Evolutionary conservation across 73 alveolate species (phyloP), one percentile per base, ranked within the genome.

Genomic region (Paramecium sonneborni): DNA sequence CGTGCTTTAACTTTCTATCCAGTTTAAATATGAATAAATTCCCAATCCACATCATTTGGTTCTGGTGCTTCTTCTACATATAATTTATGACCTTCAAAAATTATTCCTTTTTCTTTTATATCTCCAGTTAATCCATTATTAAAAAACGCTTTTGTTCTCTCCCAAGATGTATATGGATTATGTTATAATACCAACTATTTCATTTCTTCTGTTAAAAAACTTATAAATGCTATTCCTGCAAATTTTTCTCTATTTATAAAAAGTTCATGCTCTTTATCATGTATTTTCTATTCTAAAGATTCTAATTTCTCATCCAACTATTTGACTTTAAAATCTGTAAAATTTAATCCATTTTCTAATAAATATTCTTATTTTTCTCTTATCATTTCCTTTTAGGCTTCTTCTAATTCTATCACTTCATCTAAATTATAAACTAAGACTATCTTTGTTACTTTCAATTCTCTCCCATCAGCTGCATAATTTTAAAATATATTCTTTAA

Each of bases 1-100:
- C 94, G 70, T 56, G 87, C 89, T 34, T 88, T 70, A 0, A 88
- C 74, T 44, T 88, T 88, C 30, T 67, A 57, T 18, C 74, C 91
- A 6, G 94, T 88, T 41, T 67, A 48, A n/a, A 88, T 82, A 70
- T 88, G 94, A 3, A 82, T 82, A 37, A 88, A 88, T 26, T 88
- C 94, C 94, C 94, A 88, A 88, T 88, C 94, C 7, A 88, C 94
- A 24, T 88, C 94, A 70, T 88, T 88, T 6, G 94, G 94, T 28
- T 88, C 94, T 6, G 94, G 94, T 21, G 94, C 94, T 48, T 88
- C 94, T 44, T 76, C 85, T 4, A 38, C 39, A 88, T 88, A 88
- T n/a, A 88, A 48, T 69, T 88, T 69, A 21, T 82, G 79, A 6
- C 90, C 94, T 2, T 88, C 94, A 15, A 88, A 43, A n/a, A 69